A percentile compares a stretch with the other conserved stretches of the same genome.
Conservation (phyloP, 2,329 filamentous ascomycete species). For the Talaromyces sp. region DNA sequence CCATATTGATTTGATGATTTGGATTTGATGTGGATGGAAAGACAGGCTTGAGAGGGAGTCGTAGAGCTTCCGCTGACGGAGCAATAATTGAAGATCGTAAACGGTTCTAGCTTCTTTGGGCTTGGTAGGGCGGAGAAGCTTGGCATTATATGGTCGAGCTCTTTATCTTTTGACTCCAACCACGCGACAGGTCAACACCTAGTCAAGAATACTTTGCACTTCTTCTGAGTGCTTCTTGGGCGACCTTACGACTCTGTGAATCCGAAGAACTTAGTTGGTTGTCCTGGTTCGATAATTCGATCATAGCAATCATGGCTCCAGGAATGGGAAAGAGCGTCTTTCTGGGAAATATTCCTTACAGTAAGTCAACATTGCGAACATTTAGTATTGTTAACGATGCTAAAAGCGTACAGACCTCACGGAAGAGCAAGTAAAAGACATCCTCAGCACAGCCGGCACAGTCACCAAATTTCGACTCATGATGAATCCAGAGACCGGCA, state of each 20-base stretch:
- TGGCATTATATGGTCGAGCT: constrained; percentile 15
- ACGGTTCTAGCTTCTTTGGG: constrained; percentile 9
- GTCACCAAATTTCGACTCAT: constrained; percentile 90
- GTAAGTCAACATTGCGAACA: constrained; percentile 56
- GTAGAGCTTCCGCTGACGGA: constrained; percentile 19
- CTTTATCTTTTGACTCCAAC: not conserved
- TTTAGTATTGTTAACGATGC: not conserved
- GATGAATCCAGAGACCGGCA: constrained; percentile 90
- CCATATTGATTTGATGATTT: constrained; percentile 35
- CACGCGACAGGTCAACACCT: not conserved
- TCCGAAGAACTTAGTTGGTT: not conserved
- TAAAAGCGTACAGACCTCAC: constrained; percentile 65
- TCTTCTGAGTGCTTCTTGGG: not conserved
- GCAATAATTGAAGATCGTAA: constrained; percentile 24
- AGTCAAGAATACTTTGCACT: not conserved
- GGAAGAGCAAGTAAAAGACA: constrained; percentile 92
- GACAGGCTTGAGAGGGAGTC: constrained; percentile 19
- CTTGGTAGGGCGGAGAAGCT: constrained; percentile 11
- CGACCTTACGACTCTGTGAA: not conserved
- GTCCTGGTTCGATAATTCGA: not conserved
- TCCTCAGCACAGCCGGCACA: constrained; percentile 84
- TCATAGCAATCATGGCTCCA: constrained; percentile 36
- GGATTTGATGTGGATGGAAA: constrained; percentile 22
- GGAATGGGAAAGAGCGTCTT: constrained; percentile 47
- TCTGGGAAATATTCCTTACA: constrained; percentile 60